These are phyloP conservation scores for Cryptococcus sp. DNA, from an alignment of 1,284 basidiomycete species.

Conservation along the genomic window DNA sequence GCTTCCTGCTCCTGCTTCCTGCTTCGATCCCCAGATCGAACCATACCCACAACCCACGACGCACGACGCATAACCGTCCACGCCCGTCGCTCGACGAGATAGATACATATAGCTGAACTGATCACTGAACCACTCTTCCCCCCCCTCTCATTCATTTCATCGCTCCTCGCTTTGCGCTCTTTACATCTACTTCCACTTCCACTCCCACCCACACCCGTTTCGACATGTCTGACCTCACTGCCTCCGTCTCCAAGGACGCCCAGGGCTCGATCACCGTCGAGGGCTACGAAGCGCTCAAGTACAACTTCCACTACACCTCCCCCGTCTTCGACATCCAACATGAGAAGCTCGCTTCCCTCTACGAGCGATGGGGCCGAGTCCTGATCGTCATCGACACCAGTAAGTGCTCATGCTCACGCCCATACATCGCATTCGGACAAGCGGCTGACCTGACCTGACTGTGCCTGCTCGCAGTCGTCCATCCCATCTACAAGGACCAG, in stretches of 20 bases:
- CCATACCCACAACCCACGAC: too few species aligned
- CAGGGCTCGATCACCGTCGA: conserved; percentile 42
- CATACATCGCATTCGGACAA: not conserved
- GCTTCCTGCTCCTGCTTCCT: too few species aligned
- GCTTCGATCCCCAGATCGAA: too few species aligned
- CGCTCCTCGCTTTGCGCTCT: not conserved
- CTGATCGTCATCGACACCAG: conserved; percentile 55
- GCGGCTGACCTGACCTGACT: not conserved
- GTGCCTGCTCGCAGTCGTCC: too few species aligned
- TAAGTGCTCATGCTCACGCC: conserved; percentile 17
- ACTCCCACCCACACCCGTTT: not conserved
- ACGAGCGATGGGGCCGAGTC: conserved; percentile 55
- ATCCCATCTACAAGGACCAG: conserved; percentile 41
- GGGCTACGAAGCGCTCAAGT: conserved; percentile 49
- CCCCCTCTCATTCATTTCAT: conserved; percentile 14
- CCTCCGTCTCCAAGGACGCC: conserved; percentile 45
- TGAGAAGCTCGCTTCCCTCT: conserved; percentile 52
- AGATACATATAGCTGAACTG: conserved; percentile 5
- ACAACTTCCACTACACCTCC: conserved; percentile 54
- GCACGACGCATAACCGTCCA: too few species aligned
- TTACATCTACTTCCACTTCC: not conserved
- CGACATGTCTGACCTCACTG: conserved; percentile 53
- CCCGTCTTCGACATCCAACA: conserved; percentile 54
- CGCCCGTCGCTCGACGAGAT: not conserved
- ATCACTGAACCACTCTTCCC: not conserved